Percentiles rank a stretch among this genome's conserved stretches.
These are phyloP conservation scores for Bonia amplexicaulis DNA, from an alignment of 176 grass and related monocot genomes.

Conservation along the genomic window DNA sequence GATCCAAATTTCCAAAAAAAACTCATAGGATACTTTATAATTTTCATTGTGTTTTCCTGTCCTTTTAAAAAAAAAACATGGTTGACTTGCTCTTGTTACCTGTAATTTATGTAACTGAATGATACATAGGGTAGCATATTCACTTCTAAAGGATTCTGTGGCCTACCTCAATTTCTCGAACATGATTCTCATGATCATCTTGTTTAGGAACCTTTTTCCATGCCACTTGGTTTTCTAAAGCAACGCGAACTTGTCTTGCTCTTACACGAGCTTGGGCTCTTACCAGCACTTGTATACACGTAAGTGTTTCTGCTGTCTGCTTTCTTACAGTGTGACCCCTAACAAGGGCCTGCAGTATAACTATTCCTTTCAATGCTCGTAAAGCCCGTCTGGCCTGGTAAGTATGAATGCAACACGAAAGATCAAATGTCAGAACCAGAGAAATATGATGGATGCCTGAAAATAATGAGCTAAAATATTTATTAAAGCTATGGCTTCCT, in stretches of 20 bases:
- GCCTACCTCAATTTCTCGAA: constrained; percentile 78
- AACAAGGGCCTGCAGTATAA: constrained; percentile 87
- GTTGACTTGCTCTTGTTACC: background rate
- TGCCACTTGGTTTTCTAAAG: constrained; percentile 70
- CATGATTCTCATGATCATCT: constrained; percentile 44
- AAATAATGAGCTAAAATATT: constrained; percentile 21
- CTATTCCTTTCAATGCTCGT: constrained; percentile 86
- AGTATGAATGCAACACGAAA: constrained; percentile 16
- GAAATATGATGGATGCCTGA: background rate
- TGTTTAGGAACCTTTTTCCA: constrained; percentile 51
- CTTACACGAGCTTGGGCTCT: constrained; percentile 85
- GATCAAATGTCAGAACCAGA: constrained; percentile 16
- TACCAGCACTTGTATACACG: constrained; percentile 84
- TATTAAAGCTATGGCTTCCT: background rate
- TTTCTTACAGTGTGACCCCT: constrained; percentile 88
- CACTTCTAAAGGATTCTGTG: background rate
- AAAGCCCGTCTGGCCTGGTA: constrained; percentile 88
- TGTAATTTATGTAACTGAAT: constrained; percentile 1
- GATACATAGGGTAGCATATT: background rate
- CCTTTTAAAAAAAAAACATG: background rate
- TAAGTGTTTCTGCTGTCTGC: constrained; percentile 83
- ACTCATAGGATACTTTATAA: background rate
- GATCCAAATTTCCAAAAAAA: background rate
- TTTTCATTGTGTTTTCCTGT: background rate
- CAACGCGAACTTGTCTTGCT: constrained; percentile 68